These are phyloP conservation scores for Cyclostephanos invisitatus DNA, from an alignment of 108 stramenopile species.

Conservation along the genomic window DNA sequence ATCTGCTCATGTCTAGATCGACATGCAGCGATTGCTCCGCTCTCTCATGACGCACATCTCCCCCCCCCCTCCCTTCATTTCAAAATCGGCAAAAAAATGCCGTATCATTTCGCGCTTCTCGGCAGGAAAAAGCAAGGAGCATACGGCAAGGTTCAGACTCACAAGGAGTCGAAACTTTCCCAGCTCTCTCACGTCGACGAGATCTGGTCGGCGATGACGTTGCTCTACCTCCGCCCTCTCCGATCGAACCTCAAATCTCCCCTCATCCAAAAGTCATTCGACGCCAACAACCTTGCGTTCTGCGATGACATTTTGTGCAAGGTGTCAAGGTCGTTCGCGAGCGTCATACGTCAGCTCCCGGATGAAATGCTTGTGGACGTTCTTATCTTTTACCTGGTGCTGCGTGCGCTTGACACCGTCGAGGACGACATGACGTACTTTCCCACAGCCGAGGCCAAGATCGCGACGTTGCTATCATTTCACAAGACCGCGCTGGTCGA, in stretches of 20 bases:
- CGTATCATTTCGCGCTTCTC: neutral
- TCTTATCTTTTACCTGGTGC: constrained; percentile 95
- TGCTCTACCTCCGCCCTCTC: constrained; percentile 79
- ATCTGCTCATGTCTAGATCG: neutral
- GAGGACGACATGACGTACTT: constrained; percentile 99
- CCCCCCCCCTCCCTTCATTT: neutral
- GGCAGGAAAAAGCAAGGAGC: constrained; percentile 96
- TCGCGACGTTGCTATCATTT: constrained; percentile 82
- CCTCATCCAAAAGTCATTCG: constrained; percentile 60
- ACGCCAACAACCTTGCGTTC: constrained; percentile 77
- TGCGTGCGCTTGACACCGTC: constrained; percentile 97
- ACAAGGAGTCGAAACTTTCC: constrained; percentile 82
- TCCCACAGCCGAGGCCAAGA: constrained; percentile 75
- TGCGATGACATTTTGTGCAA: constrained; percentile 96
- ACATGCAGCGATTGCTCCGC: neutral
- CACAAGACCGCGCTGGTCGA: constrained; percentile 86
- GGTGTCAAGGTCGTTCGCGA: constrained; percentile 96
- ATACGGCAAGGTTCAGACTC: constrained; percentile 95
- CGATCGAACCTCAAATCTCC: constrained; percentile 75
- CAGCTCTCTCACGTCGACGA: constrained; percentile 92
- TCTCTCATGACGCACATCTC: neutral
- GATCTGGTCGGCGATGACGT: constrained; percentile 79
- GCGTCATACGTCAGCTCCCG: constrained; percentile 96
- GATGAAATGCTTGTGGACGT: constrained; percentile 84
- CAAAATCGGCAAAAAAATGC: neutral